These are phyloP conservation scores for Hortiboletus flavorubellus DNA, from an alignment of 768 basidiomycete species.

Conservation along the genomic window DNA sequence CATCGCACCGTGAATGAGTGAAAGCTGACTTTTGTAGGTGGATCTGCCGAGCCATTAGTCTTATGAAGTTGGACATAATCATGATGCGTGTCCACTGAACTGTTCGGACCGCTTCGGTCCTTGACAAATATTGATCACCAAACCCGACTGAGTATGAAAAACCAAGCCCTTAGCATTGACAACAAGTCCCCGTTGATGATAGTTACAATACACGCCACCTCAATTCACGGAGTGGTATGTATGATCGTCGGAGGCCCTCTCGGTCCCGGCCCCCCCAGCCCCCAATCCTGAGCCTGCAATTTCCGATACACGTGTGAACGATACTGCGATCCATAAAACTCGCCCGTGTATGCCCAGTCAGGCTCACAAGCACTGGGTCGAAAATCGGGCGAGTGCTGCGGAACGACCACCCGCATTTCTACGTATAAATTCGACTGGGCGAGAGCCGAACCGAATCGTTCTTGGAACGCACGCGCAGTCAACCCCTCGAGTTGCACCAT, in stretches of 20 bases:
- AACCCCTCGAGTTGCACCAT: constrained; percentile 28
- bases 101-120: background rate
- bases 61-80: background rate
- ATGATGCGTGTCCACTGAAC: background rate
- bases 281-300: constrained; percentile 29
- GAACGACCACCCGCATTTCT: constrained; percentile 17
- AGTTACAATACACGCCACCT: constrained; percentile 4
- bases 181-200: background rate
- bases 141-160: background rate
- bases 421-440: constrained; percentile 28
- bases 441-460: constrained; percentile 22
- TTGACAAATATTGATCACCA: background rate
- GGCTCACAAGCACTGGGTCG: constrained; percentile 20
- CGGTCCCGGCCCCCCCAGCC: constrained; percentile 19
- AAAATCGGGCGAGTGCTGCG: constrained; percentile 15
- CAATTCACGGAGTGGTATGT: constrained; percentile 20
- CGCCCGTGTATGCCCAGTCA: constrained; percentile 28
- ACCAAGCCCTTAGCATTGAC: background rate
- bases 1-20: constrained; percentile 3
- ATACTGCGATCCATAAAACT: constrained; percentile 32
- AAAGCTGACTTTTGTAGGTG: constrained; percentile 8
- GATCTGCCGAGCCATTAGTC: constrained; percentile 2
- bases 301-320: constrained; percentile 30
- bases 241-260: constrained; percentile 28
- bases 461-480: constrained; percentile 24